Percentiles rank a stretch among this genome's conserved stretches.
Conservation (phyloP, 176 grass and related monocot genomes). For the Tillandsia fasciculata region DNA sequence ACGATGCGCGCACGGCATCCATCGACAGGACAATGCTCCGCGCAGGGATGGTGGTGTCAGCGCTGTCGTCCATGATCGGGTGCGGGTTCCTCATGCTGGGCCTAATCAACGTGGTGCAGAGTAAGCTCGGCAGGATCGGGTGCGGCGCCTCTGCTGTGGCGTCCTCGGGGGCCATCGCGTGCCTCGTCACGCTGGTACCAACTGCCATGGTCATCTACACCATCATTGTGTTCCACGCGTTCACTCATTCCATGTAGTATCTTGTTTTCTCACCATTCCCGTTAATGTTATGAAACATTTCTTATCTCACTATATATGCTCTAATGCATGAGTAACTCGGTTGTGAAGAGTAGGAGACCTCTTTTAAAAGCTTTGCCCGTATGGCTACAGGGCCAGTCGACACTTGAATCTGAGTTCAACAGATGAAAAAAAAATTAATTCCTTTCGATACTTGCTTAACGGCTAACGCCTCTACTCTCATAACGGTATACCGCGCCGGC, state of each 20-base stretch:
- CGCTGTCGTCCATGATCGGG: slow-evolving; percentile 27
- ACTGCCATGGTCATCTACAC: slow-evolving; percentile 37
- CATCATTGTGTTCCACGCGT: slow-evolving; percentile 32
- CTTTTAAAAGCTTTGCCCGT: no score
- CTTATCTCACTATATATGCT: no score
- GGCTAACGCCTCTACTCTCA: no score
- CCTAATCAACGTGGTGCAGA: slow-evolving; percentile 36
- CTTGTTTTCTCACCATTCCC: not conserved
- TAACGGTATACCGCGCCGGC: no score
- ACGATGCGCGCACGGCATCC: not conserved
- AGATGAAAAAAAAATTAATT: no score
- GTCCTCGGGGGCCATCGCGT: slow-evolving; percentile 20
- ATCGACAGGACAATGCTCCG: slow-evolving; percentile 27
- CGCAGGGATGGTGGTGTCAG: slow-evolving; percentile 26
- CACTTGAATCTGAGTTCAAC: no score
- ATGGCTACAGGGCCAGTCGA: no score
- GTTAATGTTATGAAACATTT: no score
- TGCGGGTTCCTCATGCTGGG: slow-evolving; percentile 35
- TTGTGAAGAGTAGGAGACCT: no score
- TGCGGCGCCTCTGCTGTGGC: slow-evolving; percentile 18
- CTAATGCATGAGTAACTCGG: no score
- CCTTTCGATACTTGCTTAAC: no score
- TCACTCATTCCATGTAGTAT: slow-evolving; percentile 16
- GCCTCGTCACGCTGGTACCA: slow-evolving; percentile 30
- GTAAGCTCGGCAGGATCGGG: slow-evolving; percentile 41